Base-by-base conservation (phyloP, 1,284 basidiomycete species). In the Peniophora sp. region DNA sequence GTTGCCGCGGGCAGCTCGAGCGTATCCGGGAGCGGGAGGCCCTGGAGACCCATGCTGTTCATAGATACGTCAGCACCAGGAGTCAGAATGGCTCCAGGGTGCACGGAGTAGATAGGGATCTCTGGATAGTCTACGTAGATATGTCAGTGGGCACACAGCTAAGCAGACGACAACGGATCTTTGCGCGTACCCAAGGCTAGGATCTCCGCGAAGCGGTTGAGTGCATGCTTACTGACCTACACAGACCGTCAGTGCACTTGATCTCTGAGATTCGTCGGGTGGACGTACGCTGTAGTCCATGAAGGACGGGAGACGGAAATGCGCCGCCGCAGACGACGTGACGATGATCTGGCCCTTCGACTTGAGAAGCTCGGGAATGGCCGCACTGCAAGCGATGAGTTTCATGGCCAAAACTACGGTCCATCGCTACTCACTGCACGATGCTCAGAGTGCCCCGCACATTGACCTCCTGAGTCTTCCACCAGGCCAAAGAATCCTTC, bases 401-500 rank as follows among this genome's bases (percentile, higher is more conserved):
- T 45, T 22, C 20, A 41, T 41, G 27, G 27, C n/a, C 10, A 36
- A n/a, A 36, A 41, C n/a, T 17, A 10, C 15, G 18, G 10, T 24
- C 5, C 9, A 24, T 3, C 5, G 5, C 20, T 14, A 45, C 43
- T 17, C 23, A 45, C 43, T 24, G 43, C 12, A 45, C 23, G 43
- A 45, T 18, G 43, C 22, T 18, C 10, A 45, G 22, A 8, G 23
- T 15, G 23, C 43, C 43, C 5, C 23, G 17, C 14, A 45, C 43
- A 20, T 45, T 45, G 11, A 45, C 43, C 23, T 45, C 43, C 20
- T 23, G 23, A 6, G 43, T 45, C 6, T 45, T 22, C 43, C 43
- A 45, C 43, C 43, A 45, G 37, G 51, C 50, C 23, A 54, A 17
- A 11, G 20, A 20, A n/a, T 45, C 43, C 22, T 45, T 45, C 11